A percentile compares a stretch with the other conserved stretches of the same genome.
phyloP scores from a whole-genome alignment of 768 basidiomycete species.

The Lanmaoa rubissima region DNA sequence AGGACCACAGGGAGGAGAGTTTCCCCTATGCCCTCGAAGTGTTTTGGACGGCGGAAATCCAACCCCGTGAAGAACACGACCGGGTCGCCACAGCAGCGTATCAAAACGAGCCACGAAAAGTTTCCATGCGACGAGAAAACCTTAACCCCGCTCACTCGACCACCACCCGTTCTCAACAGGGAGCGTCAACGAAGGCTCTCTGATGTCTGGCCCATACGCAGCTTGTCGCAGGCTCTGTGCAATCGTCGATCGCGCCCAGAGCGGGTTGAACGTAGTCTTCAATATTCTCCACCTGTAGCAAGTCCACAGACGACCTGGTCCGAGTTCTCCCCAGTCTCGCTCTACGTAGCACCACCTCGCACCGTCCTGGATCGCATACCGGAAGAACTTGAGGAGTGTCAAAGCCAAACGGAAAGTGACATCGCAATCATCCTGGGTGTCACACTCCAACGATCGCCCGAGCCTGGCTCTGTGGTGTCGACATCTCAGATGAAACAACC shows the following conservation, averaged over 20 bases:
- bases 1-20: neutral
- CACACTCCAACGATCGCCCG: constrained; percentile 12
- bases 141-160: constrained; percentile 11
- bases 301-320: constrained; percentile 31
- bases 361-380: constrained; percentile 27
- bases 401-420: constrained; percentile 22
- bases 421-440: constrained; percentile 9
- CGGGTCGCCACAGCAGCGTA: neutral
- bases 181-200: constrained; percentile 16
- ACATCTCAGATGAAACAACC: neutral
- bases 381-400: constrained; percentile 27
- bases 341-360: constrained; percentile 21
- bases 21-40: neutral
- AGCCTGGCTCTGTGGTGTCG: constrained; percentile 5
- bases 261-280: neutral
- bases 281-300: neutral
- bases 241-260: constrained; percentile 6
- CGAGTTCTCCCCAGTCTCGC: constrained; percentile 22
- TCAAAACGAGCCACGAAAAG: constrained; percentile 1
- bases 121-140: constrained; percentile 15
- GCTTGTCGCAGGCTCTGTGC: constrained; percentile 13
- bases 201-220: constrained; percentile 22
- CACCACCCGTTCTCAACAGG: constrained; percentile 10
- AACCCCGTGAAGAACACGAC: neutral
- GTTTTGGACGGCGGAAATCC: constrained; percentile 6